phyloP scores from a whole-genome alignment of 2,329 filamentous ascomycete genomes.

The Phaeosphaeria sp. region DNA sequence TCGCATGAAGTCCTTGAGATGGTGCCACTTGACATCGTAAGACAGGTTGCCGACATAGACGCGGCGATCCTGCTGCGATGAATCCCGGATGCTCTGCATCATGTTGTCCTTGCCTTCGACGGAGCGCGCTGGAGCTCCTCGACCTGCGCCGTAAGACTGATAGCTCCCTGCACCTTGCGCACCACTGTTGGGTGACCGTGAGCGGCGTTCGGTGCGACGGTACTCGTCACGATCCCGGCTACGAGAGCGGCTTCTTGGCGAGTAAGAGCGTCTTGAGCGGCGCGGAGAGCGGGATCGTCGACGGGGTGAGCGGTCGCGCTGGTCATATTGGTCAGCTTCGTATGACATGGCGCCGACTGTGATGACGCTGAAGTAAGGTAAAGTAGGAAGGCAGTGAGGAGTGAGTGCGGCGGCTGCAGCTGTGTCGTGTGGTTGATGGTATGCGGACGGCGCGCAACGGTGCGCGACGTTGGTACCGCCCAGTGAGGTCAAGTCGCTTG shows the following conservation, averaged over 20 bases:
- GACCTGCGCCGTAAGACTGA: slow-evolving; percentile 62
- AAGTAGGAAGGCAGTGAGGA: slow-evolving; percentile 13
- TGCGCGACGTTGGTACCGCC: slow-evolving; percentile 21
- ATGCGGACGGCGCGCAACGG: slow-evolving; percentile 1
- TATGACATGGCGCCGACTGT: slow-evolving; percentile 40
- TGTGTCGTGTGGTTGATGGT: slow-evolving; percentile 17
- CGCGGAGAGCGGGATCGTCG: slow-evolving; percentile 60
- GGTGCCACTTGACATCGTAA: slow-evolving; percentile 99
- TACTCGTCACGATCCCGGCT: slow-evolving; percentile 62
- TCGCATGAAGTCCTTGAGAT: slow-evolving; percentile 99
- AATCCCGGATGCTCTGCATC: slow-evolving; percentile 93
- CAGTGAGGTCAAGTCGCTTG: slow-evolving; percentile 20
- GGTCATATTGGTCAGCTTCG: slow-evolving; percentile 47
- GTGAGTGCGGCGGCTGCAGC: slow-evolving; percentile 23
- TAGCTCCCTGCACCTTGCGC: slow-evolving; percentile 73
- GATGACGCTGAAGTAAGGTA: slow-evolving; percentile 13
- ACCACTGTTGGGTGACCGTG: slow-evolving; percentile 85
- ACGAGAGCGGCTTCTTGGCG: slow-evolving; percentile 74
- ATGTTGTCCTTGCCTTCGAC: slow-evolving; percentile 93
- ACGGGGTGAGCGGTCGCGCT: slow-evolving; percentile 69
- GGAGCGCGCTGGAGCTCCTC: slow-evolving; percentile 61
- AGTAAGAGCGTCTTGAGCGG: slow-evolving; percentile 66
- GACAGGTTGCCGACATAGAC: slow-evolving; percentile 99
- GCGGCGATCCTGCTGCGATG: slow-evolving; percentile 96
- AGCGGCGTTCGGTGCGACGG: slow-evolving; percentile 58